Base-by-base conservation (phyloP, 257 asterid species). In the Petrea volubilis region DNA sequence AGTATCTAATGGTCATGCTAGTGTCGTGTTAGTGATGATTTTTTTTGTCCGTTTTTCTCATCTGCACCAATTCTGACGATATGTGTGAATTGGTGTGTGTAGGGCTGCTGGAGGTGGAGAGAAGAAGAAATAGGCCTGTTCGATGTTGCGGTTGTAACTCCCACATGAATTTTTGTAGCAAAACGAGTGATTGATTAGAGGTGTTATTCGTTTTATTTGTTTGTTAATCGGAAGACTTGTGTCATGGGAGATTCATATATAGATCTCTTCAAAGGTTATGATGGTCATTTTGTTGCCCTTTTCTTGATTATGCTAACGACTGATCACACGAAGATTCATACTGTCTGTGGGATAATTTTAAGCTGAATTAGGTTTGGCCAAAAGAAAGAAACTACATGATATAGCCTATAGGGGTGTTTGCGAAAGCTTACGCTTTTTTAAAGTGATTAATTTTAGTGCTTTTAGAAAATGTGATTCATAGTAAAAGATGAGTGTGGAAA, bases 71-170 rank as follows among this genome's bases (percentile, higher is more conserved):
- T 51, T 51, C 29, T 21, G 29, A 51, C 27, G 0, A 20, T 20
- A 7, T 51, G 29, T 18, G 7, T 18, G 14, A 10, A 29, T 24
- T 36, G 27, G 46, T 67, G 58, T n/a, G 47, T 59, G 2, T 53
- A 75, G 80, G 72, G 72, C 80, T 52, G 58, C 80, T 53, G 76
- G 80, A 68, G 80, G 76, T 43, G 80, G 76, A 38, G 80, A 69
- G 38, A 62, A 75, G 80, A 75, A 75, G 80, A 75, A 62, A 49
- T 75, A 64, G 40, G 29, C 68, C n/a, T n/a, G n/a, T n/a, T n/a
- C n/a, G n/a, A n/a, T 52, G 68, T n/a, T 44, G 73, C 17, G 20
- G 18, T 41, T 58, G 59, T 28, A 27, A 27, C 67, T 52, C 31
- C 67, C n/a, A 1, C 40, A 15, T 12, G 1, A 21, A 31, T 24